Base-by-base conservation (phyloP, 2,329 filamentous ascomycete genomes). In the Aspergillus tanneri region DNA sequence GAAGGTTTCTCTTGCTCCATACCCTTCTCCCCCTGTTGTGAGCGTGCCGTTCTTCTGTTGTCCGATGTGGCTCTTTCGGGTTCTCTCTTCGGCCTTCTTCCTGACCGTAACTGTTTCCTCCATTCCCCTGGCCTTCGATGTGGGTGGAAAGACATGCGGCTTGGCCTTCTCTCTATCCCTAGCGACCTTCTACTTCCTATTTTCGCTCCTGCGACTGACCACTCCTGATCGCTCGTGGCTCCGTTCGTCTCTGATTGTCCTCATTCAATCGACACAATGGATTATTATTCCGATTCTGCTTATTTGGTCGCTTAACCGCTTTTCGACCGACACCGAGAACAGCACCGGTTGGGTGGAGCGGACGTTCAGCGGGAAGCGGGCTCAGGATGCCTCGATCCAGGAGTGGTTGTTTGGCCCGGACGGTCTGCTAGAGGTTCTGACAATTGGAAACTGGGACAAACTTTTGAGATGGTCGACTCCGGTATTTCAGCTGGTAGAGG, bases 121-220 rank as follows among this genome's bases (percentile, higher is more conserved):
- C 54, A 93, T 99, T 68, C 93, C 93, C 53, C 85, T 99, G 67
- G 89, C 92, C 64, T 97, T 97, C 76, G 93, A 99, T 82, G 92
- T 97, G 64, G 93, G 93, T 68, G 93, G 93, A 54, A 86, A 90
- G 64, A 91, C 93, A 62, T 95, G 90, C 66, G 93, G 93, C 50
- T 80, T 99, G 65, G 92, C 90, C 54, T 97, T 95, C 76, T 96
- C 90, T 66, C 81, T 97, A 45, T 84, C 88, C 39, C 82, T 97
- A 46, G 91, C 92, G 60, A 78, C 81, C 62, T 97, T 95, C 78
- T 97, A 97, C 76, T 86, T 96, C 68, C 72, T 89, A 69, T 90
- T 93, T 73, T 96, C 90, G 47, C 75, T 83, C 54, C 77, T 93
- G 57, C 88, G 87, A 65, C 79, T 96, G 52, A 78, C 84, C 11